Conservation (phyloP, 106 monocot genomes). For the Amphibolis antarctica region DNA sequence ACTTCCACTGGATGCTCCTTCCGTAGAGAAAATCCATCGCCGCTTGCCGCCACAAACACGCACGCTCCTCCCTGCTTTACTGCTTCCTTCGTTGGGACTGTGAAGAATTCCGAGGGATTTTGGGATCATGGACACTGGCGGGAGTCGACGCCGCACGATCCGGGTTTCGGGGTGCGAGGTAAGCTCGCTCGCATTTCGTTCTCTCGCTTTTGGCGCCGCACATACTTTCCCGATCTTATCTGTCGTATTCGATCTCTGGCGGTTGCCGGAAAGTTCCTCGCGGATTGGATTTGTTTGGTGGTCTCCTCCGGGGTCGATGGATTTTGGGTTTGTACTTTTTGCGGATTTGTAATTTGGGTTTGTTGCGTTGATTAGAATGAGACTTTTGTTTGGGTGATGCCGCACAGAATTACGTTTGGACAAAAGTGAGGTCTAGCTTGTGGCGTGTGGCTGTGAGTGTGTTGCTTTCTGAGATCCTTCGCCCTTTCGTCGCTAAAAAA, state of each 20-base stretch:
- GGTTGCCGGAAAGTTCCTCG: not conserved
- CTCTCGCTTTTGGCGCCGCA: not conserved
- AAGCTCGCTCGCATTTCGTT: not conserved
- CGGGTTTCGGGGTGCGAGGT: not conserved
- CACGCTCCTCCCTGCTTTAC: not conserved
- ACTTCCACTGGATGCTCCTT: no score
- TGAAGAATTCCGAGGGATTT: not conserved
- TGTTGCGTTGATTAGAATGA: not conserved
- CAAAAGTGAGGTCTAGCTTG: no score
- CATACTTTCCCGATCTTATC: no score
- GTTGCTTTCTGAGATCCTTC: no score
- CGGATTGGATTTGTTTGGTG: not conserved
- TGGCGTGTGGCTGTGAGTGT: no score
- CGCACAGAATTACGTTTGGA: no score
- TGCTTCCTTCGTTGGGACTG: no score
- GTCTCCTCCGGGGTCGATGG: not conserved
- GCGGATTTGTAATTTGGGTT: not conserved
- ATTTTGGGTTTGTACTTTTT: not conserved
- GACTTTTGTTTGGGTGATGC: no score
- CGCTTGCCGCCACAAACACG: no score
- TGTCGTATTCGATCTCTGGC: no score
- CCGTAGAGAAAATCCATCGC: constrained; percentile 2
- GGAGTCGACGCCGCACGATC: not conserved
- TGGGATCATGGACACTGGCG: constrained; percentile 8
- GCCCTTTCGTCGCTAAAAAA: no score